Evolutionary conservation across 2,329 filamentous ascomycete species (phyloP), one percentile per base, ranked within the genome.

Genomic region (Neospermospora avenae): DNA sequence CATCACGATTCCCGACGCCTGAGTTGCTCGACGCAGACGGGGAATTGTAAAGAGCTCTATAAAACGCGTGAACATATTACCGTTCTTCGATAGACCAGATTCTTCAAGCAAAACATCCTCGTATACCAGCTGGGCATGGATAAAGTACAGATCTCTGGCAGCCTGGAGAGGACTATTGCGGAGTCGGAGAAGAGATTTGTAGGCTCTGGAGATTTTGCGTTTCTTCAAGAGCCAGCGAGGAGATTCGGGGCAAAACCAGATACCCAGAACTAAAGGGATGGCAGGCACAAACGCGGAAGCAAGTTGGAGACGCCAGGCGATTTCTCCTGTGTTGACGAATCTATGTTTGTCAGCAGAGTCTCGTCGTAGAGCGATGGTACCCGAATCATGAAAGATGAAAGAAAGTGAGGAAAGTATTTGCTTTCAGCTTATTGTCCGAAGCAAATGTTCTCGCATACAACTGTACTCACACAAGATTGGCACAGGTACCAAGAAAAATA

Each of bases 1-100:
- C 69, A 71, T 96, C 67, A 93, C 90, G 1, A 85, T 85, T 64
- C 86, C 89, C 0, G 90, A 88, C 6, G 90, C 91, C 18, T 89
- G 79, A 4, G 86, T 93, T 3, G 91, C 91, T 39, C 87, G 81
- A 14, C 87, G 82, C 4, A 89, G 77, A 51, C 88, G 83, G 1
- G 88, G 86, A 56, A 91, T 81, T 7, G 84, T 89, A 68, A 91
- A 88, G 3, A 88, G 78, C 70, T 90, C 82, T 48, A 80, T 69
- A 65, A 90, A 86, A 6, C 88, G 83, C 72, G 76, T 65, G 73
- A 78, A 0, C 75, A 79, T 87, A 25, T 54, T 54, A 10, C 51
- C 51, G 18, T 54, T 54, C 73, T 80, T 86, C 67, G 76, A 81
- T 5, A 79, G 55, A 34, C 72, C 75, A 20, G 79, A 73, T 37